phyloP scores from a whole-genome alignment of 371 early-diverging fungal species.

The Scutellospora calospora region DNA sequence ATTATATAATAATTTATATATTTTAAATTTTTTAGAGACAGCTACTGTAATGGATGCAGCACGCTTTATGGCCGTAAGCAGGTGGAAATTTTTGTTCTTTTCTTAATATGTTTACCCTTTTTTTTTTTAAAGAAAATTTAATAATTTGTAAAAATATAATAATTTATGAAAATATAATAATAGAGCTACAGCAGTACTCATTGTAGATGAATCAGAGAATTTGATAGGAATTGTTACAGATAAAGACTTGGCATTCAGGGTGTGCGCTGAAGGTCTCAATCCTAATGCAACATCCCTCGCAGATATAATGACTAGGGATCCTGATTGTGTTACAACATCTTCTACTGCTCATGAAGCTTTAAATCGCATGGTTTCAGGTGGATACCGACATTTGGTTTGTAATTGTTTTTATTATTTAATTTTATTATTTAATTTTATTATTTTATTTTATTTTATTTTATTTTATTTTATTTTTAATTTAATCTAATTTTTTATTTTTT shows the following conservation, averaged over 20 bases:
- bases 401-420: slow-evolving; percentile 46
- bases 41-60: too few relatives aligned
- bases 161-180: slow-evolving; percentile 60
- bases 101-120: too few relatives aligned
- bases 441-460: neutral
- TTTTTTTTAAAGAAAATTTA: neutral
- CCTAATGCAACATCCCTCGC: slow-evolving; percentile 70
- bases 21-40: too few relatives aligned
- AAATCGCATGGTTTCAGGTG: slow-evolving; percentile 80
- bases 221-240: slow-evolving; percentile 86
- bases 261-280: slow-evolving; percentile 84
- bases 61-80: too few relatives aligned
- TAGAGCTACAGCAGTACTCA: slow-evolving; percentile 82
- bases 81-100: too few relatives aligned
- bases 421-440: neutral
- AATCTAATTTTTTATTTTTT: too few relatives aligned
- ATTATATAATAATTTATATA: too few relatives aligned
- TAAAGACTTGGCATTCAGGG: slow-evolving; percentile 79
- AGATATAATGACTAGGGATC: slow-evolving; percentile 80
- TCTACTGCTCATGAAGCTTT: slow-evolving; percentile 69
- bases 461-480: slow-evolving; percentile 1
- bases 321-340: slow-evolving; percentile 68
- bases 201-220: slow-evolving; percentile 75
- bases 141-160: too few relatives aligned
- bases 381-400: slow-evolving; percentile 79